A percentile compares a stretch with the other conserved stretches of the same genome.
These are phyloP conservation scores for Podosphaera fusca DNA, from an alignment of 2,329 filamentous ascomycete genomes.

Conservation along the genomic window DNA sequence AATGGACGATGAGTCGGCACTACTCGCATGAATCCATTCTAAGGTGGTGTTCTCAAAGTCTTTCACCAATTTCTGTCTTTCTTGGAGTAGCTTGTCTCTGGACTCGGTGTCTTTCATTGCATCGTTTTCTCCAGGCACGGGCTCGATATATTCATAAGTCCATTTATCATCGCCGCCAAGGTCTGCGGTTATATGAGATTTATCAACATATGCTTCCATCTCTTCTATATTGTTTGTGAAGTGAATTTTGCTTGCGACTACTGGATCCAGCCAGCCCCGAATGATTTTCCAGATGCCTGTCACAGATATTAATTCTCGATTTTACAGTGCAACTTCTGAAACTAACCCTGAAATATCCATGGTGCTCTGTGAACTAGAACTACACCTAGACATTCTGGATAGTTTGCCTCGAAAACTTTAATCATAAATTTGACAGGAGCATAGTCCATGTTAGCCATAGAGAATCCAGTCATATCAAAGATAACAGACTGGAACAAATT, in stretches of 20 bases:
- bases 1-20: slow-evolving; percentile 19
- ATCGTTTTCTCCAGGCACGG: slow-evolving; percentile 51
- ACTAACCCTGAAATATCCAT: slow-evolving; percentile 74
- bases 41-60: slow-evolving; percentile 54
- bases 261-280: slow-evolving; percentile 85
- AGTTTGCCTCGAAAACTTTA: slow-evolving; percentile 97
- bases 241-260: slow-evolving; percentile 82
- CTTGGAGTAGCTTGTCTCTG: slow-evolving; percentile 36
- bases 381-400: slow-evolving; percentile 73
- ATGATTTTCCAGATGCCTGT: slow-evolving; percentile 89
- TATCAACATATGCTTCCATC: slow-evolving; percentile 51
- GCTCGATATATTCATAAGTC: slow-evolving; percentile 64
- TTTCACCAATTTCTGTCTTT: slow-evolving; percentile 40
- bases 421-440: slow-evolving; percentile 97
- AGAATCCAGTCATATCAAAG: slow-evolving; percentile 91
- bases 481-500: slow-evolving; percentile 44
- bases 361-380: slow-evolving; percentile 90
- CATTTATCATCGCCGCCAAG: slow-evolving; percentile 72
- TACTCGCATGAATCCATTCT: slow-evolving; percentile 40
- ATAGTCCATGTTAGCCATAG: slow-evolving; percentile 95
- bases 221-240: slow-evolving; percentile 71
- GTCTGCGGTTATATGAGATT: slow-evolving; percentile 51
- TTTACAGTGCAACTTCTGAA: background rate
- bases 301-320: background rate
- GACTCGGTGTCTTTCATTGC: slow-evolving; percentile 42